Evolutionary conservation across 495 filamentous ascomycete species (phyloP).

Genomic region (Podospora fimiseda): DNA sequence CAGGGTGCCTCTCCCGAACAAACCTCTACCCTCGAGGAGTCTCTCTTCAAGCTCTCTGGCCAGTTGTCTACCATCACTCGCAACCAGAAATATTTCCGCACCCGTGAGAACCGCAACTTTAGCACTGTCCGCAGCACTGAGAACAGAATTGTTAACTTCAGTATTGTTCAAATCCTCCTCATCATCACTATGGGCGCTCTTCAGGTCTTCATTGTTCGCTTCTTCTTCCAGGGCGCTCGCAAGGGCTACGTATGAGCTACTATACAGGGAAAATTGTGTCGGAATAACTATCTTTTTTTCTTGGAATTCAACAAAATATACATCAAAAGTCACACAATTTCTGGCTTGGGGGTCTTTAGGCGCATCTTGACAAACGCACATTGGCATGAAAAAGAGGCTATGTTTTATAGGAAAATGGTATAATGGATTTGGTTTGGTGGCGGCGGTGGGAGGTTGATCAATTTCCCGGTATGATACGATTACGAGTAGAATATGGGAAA

Average conservation of each 20-base stretch:
- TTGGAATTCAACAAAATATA: conserved; percentile 1
- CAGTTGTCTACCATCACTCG: conserved; percentile 93
- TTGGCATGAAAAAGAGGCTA: conserved; percentile 17
- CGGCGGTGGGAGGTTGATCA: conserved; percentile 11
- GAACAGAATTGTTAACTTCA: conserved; percentile 93
- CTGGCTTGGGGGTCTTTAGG: conserved; percentile 15
- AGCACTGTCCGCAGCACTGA: conserved; percentile 97
- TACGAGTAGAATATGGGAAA: background rate
- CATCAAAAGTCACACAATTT: too few species aligned
- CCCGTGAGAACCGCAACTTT: conserved; percentile 97
- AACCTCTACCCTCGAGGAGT: conserved; percentile 85
- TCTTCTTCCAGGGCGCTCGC: conserved; percentile 81
- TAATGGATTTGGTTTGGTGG: background rate
- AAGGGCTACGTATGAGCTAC: conserved; percentile 52
- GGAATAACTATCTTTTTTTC: background rate
- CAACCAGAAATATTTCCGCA: conserved; percentile 99
- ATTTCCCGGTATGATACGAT: background rate
- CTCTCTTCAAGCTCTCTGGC: conserved; percentile 88
- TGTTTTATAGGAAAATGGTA: conserved; percentile 14
- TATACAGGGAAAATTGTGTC: too few species aligned
- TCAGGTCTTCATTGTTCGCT: conserved; percentile 95
- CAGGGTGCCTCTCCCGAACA: conserved; percentile 91
- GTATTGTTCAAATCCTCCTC: conserved; percentile 81
- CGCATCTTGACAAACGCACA: conserved; percentile 19
- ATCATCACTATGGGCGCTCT: conserved; percentile 94